Conservation (phyloP, 352 stramenopile genomes). For the Peronospora destructor region DNA sequence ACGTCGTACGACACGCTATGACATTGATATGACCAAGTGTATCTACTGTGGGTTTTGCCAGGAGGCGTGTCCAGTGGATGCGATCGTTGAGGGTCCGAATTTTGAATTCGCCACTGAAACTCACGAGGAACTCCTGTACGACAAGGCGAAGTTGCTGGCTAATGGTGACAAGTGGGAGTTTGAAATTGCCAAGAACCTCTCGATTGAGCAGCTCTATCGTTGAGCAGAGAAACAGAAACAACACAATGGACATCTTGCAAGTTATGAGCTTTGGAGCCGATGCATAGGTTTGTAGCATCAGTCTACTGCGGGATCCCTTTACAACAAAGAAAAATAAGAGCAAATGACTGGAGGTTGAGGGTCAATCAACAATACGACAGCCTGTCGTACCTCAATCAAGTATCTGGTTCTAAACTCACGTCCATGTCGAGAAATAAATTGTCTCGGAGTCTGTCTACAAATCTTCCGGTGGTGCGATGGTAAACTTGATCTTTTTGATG, state of each 20-base stretch:
- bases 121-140: slow-evolving; percentile 99
- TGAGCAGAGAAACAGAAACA: slow-evolving; percentile 50
- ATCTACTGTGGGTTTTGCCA: slow-evolving; percentile 99
- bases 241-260: slow-evolving; percentile 3
- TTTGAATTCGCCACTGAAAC: slow-evolving; percentile 99
- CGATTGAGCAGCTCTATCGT: slow-evolving; percentile 98
- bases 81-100: slow-evolving; percentile 99
- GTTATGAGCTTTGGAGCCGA: background rate
- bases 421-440: no score
- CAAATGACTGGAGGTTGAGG: slow-evolving; percentile 23
- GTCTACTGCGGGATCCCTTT: slow-evolving; percentile 11
- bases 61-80: slow-evolving; percentile 96
- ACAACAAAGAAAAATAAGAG: slow-evolving; percentile 32
- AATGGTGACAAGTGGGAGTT: slow-evolving; percentile 99
- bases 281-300: slow-evolving; percentile 9
- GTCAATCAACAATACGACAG: no score
- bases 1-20: slow-evolving; percentile 98
- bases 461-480: slow-evolving; percentile 59
- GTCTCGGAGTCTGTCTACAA: slow-evolving; percentile 1
- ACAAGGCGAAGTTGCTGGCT: slow-evolving; percentile 99
- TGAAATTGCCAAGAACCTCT: slow-evolving; percentile 98
- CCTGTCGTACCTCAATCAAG: no score
- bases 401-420: no score
- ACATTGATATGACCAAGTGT: slow-evolving; percentile 99
- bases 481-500: slow-evolving; percentile 77